A percentile compares a stretch with the other conserved stretches of the same genome.
Evolutionary conservation across 768 basidiomycete genomes (phyloP).

Genomic region (Kwoniella pini): DNA sequence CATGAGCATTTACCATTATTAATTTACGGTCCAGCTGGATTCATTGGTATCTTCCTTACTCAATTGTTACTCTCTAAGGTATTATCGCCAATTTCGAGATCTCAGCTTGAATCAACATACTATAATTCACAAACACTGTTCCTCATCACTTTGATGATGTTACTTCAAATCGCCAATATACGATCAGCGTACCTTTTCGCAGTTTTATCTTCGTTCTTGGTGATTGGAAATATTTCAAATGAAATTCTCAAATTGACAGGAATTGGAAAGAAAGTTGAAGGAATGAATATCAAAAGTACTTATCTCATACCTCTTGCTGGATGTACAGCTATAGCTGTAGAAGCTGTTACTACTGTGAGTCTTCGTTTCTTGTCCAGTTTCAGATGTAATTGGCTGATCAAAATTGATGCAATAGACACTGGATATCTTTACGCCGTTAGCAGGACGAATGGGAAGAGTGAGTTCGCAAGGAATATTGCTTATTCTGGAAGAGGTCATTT

Average conservation of each 20-base stretch:
- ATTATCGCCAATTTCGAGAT: conserved; percentile 60
- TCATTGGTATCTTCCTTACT: conserved; percentile 69
- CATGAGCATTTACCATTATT: conserved; percentile 66
- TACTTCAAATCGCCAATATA: conserved; percentile 65
- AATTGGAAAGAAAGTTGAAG: conserved; percentile 41
- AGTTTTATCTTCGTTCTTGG: conserved; percentile 61
- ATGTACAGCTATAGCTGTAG: conserved; percentile 56
- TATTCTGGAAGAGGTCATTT: background rate
- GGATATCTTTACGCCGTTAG: conserved; percentile 89
- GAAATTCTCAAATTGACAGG: conserved; percentile 12
- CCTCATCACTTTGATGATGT: conserved; percentile 62
- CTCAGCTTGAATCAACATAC: conserved; percentile 63
- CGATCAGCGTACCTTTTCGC: conserved; percentile 79
- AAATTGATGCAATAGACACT: conserved; percentile 58
- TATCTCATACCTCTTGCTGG: conserved; percentile 27
- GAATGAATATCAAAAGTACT: conserved; percentile 16
- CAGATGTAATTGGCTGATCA: background rate
- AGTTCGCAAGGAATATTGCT: no score
- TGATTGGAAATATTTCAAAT: conserved; percentile 64
- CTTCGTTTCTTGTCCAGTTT: no score
- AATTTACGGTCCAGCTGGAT: conserved; percentile 73
- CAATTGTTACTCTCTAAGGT: conserved; percentile 57
- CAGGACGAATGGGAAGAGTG: conserved; percentile 72
- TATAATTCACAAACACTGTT: conserved; percentile 65
- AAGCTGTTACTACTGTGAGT: conserved; percentile 56